Base-by-base conservation (phyloP, 352 stramenopile genomes). In the Albugo laibachii region DNA sequence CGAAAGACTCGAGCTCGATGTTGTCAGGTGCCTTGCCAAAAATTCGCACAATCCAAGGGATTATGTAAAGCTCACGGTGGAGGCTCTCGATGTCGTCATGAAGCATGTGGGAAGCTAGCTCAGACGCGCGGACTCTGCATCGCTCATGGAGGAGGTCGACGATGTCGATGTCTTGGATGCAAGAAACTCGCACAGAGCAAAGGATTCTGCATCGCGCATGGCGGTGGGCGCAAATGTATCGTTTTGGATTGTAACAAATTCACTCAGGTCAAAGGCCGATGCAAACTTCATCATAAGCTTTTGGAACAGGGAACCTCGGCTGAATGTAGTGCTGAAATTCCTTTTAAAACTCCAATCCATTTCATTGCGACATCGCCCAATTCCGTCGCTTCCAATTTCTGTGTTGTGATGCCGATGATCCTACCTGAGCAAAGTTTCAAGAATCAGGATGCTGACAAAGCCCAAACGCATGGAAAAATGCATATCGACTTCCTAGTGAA, bases 221-320 rank as follows among this genome's bases (percentile, higher is more conserved):
- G 53, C 13, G 53, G 53, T 13, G 53, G 53, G 13, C 48, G 50
- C 6, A 49, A 51, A 21, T 58, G 53, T 36, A 41, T 41, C 8
- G 31, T 57, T 5, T 40, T 41, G 12, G 51, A 48, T 16, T 57
- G 51, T 20, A 64, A 84, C 47, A 89, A 89, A 62, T 89, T 89
- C 49, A 84, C 76, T n/a, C 76, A 89, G 52, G 75, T 89, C 50
- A 84, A 84, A 37, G 76, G 76, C 18, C 75, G 75, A 16, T 89
- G 76, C 61, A 89, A 89, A 63, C 80, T 69, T 31, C 76, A 89
- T 59, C 83, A 73, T 10, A 89, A 89, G 63, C 65, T 86, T 6
- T 53, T 53, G 2, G 53, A 59, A 6, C 24, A 31, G 24, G 24
- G 8, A 31, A 56, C 46, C n/a, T 49, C 54, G 16, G 18, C 40